A percentile compares a stretch with the other conserved stretches of the same genome.
phyloP scores from a whole-genome alignment of 1,284 basidiomycete genomes.

The Schizophyllum amplum region DNA sequence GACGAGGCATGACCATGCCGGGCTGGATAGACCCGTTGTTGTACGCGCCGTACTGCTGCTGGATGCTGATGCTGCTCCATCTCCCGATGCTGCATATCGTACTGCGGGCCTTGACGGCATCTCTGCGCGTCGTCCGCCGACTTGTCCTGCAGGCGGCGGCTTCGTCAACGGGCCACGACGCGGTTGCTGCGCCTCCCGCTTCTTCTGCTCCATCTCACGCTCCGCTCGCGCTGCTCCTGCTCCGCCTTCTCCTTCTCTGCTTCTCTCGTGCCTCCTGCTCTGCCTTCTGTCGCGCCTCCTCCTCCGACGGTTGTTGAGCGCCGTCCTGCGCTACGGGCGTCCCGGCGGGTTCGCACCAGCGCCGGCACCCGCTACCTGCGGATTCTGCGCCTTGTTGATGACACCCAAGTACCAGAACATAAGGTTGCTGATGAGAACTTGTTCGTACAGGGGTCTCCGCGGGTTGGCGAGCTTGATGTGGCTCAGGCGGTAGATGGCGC shows the following conservation, averaged over 20 bases:
- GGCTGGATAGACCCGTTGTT: slow-evolving; percentile 5
- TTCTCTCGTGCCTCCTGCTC: slow-evolving; percentile 39
- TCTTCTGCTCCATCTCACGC: slow-evolving; percentile 46
- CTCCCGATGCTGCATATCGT: slow-evolving; percentile 87
- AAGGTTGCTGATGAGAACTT: slow-evolving; percentile 96
- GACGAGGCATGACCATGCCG: background rate
- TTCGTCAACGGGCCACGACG: slow-evolving; percentile 52
- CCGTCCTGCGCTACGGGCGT: slow-evolving; percentile 12
- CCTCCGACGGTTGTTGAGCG: slow-evolving; percentile 25
- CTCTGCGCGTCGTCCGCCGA: slow-evolving; percentile 63
- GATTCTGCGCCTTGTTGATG: slow-evolving; percentile 78
- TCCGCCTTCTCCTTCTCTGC: slow-evolving; percentile 33
- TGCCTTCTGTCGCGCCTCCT: slow-evolving; percentile 32
- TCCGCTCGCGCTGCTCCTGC: slow-evolving; percentile 26
- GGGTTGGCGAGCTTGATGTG: slow-evolving; percentile 99
- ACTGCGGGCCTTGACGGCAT: slow-evolving; percentile 80
- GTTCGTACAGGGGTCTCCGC: slow-evolving; percentile 91
- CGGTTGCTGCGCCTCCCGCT: slow-evolving; percentile 42
- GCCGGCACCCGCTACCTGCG: slow-evolving; percentile 18
- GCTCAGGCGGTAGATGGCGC: slow-evolving; percentile 93
- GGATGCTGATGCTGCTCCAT: slow-evolving; percentile 94
- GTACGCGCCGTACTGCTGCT: slow-evolving; percentile 54
- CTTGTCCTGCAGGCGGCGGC: slow-evolving; percentile 29
- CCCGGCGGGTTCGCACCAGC: slow-evolving; percentile 9
- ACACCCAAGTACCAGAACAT: slow-evolving; percentile 99